phyloP scores from a whole-genome alignment of 495 filamentous ascomycete species.

The Daldinia caldariorum region DNA sequence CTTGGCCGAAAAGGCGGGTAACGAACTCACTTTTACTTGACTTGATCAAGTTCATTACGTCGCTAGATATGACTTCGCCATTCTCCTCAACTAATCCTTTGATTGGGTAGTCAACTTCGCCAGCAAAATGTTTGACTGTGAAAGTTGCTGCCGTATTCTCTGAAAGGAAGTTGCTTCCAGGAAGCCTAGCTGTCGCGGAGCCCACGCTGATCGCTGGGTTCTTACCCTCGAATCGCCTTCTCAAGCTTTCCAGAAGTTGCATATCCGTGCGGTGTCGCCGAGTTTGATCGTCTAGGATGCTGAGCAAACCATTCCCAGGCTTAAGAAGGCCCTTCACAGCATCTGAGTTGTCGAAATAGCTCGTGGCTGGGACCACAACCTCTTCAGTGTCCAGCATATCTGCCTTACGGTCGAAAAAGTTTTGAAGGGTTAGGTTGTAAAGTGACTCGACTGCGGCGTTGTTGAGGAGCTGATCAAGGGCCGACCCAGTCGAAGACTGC shows the following conservation, averaged over 20 bases:
- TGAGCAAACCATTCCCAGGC: slow-evolving; percentile 87
- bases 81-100: slow-evolving; percentile 91
- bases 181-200: slow-evolving; percentile 70
- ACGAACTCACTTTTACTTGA: slow-evolving; percentile 89
- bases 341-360: slow-evolving; percentile 97
- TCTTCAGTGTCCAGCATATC: slow-evolving; percentile 94
- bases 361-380: slow-evolving; percentile 85
- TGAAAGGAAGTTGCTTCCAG: slow-evolving; percentile 84
- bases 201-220: slow-evolving; percentile 87
- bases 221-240: slow-evolving; percentile 92
- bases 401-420: slow-evolving; percentile 92
- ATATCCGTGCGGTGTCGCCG: slow-evolving; percentile 85
- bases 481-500: slow-evolving; percentile 79
- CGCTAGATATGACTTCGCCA: slow-evolving; percentile 92
- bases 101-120: slow-evolving; percentile 94
- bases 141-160: slow-evolving; percentile 79
- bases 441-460: slow-evolving; percentile 92
- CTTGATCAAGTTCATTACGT: slow-evolving; percentile 94
- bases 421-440: slow-evolving; percentile 92
- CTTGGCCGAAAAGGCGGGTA: slow-evolving; percentile 88
- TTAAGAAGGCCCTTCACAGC: slow-evolving; percentile 91
- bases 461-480: slow-evolving; percentile 90
- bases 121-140: slow-evolving; percentile 93
- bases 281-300: slow-evolving; percentile 95
- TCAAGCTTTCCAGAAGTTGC: slow-evolving; percentile 88